These are phyloP conservation scores for Jatropha multifida DNA, from an alignment of 441 rosid species.

Conservation along the genomic window DNA sequence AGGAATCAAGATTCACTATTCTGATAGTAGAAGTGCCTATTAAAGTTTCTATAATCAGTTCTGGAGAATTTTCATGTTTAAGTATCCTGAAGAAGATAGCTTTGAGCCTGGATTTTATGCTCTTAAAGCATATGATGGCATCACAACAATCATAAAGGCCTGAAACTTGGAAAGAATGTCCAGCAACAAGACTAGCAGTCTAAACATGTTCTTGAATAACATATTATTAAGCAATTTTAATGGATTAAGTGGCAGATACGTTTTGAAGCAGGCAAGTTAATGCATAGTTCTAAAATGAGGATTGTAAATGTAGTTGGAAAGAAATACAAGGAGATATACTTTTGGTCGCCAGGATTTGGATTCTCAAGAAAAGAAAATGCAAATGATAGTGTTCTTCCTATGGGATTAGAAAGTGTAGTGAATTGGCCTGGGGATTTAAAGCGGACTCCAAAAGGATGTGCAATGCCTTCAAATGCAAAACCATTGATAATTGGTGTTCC, in stretches of 20 bases:
- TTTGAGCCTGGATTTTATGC: slow-evolving; percentile 34
- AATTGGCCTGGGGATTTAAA: slow-evolving; percentile 39
- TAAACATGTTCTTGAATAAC: slow-evolving; percentile 19
- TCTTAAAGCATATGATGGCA: slow-evolving; percentile 38
- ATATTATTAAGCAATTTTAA: slow-evolving; percentile 23
- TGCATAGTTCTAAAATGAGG: slow-evolving; percentile 9
- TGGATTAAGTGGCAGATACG: slow-evolving; percentile 39
- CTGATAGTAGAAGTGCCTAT: slow-evolving; percentile 23
- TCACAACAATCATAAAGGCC: slow-evolving; percentile 20
- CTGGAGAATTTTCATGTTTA: slow-evolving; percentile 5
- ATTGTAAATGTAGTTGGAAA: slow-evolving; percentile 37
- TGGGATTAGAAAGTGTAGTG: slow-evolving; percentile 25
- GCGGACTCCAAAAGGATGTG: slow-evolving; percentile 43
- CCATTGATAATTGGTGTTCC: slow-evolving; percentile 53
- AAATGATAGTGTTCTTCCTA: background rate
- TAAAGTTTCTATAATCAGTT: slow-evolving; percentile 30
- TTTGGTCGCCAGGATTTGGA: slow-evolving; percentile 35
- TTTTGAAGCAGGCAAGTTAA: slow-evolving; percentile 26
- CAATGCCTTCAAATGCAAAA: slow-evolving; percentile 32
- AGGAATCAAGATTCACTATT: slow-evolving; percentile 37
- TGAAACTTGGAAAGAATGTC: slow-evolving; percentile 9
- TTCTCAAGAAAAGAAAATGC: slow-evolving; percentile 20
- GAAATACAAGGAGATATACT: slow-evolving; percentile 31
- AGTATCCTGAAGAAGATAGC: slow-evolving; percentile 29
- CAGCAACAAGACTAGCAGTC: background rate